phyloP scores from a whole-genome alignment of 1,139 yeast genomes.

The Geotrichum bryndzae region DNA sequence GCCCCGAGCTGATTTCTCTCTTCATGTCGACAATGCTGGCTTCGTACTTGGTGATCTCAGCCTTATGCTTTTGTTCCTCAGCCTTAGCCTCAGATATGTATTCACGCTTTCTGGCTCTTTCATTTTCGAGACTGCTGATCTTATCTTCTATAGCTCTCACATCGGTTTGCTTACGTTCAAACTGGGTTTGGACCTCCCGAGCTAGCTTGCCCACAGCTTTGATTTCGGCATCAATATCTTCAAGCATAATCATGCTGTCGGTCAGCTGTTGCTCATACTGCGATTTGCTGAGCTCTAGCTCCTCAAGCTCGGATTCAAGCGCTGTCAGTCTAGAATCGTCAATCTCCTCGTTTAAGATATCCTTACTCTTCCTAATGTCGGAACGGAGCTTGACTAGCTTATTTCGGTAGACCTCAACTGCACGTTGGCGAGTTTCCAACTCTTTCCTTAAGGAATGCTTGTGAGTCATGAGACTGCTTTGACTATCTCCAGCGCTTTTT shows the following conservation, averaged over 20 bases:
- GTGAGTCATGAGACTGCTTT: neutral
- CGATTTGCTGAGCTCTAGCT: neutral
- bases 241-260: conserved; percentile 4
- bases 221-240: neutral
- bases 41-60: neutral
- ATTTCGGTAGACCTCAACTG: conserved; percentile 7
- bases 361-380: conserved; percentile 28
- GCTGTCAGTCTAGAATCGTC: conserved; percentile 6
- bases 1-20: neutral
- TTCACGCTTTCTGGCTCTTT: neutral
- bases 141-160: neutral
- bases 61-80: neutral
- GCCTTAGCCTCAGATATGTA: neutral
- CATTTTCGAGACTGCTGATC: neutral
- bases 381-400: conserved; percentile 14
- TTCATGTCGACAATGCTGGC: neutral
- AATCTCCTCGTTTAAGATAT: conserved; percentile 13
- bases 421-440: conserved; percentile 15
- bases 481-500: neutral
- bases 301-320: conserved; percentile 2
- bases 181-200: neutral
- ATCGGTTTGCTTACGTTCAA: neutral
- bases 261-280: conserved; percentile 10
- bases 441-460: neutral
- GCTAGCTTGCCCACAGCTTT: neutral